These are phyloP conservation scores for Tripterygium wilfordii DNA, from an alignment of 177 flowering plant genomes.

Conservation along the genomic window DNA sequence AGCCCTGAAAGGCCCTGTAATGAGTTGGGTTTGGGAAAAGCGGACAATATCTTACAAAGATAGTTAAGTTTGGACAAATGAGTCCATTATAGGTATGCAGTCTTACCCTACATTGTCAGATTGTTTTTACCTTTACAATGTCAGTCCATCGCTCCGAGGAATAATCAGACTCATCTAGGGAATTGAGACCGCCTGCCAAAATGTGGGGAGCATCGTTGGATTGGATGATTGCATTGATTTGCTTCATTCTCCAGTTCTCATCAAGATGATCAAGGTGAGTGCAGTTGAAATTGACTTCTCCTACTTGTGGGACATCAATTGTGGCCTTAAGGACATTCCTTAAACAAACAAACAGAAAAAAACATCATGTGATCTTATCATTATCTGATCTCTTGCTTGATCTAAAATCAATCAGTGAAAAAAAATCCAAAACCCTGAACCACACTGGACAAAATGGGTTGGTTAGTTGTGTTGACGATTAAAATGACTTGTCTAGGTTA, in stretches of 20 bases:
- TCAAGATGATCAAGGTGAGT: constrained; percentile 92
- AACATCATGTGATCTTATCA: neutral
- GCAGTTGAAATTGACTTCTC: constrained; percentile 79
- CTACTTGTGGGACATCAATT: constrained; percentile 67
- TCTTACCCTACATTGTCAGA: too few relatives aligned
- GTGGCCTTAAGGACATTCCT: constrained; percentile 91
- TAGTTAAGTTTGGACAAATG: too few relatives aligned
- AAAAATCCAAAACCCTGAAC: too few relatives aligned
- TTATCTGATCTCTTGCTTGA: too few relatives aligned
- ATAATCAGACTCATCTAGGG: constrained; percentile 84
- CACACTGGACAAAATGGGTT: too few relatives aligned
- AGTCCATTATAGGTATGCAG: too few relatives aligned
- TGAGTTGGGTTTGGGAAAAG: too few relatives aligned
- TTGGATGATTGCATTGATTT: constrained; percentile 70
- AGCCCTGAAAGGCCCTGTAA: too few relatives aligned
- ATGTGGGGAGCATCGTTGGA: constrained; percentile 64
- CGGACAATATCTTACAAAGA: too few relatives aligned
- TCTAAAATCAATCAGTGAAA: too few relatives aligned
- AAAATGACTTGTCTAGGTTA: too few relatives aligned
- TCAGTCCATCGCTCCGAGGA: constrained; percentile 86
- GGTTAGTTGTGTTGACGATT: too few relatives aligned
- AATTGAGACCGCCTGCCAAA: constrained; percentile 86
- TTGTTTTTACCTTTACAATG: constrained; percentile 63
- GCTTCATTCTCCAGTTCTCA: constrained; percentile 97
- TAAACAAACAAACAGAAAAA: neutral